Percentiles rank a stretch among this genome's conserved stretches.
These are phyloP conservation scores for Immersiporthe knoxdaviesiana DNA, from an alignment of 2,329 filamentous ascomycete species.

Conservation along the genomic window DNA sequence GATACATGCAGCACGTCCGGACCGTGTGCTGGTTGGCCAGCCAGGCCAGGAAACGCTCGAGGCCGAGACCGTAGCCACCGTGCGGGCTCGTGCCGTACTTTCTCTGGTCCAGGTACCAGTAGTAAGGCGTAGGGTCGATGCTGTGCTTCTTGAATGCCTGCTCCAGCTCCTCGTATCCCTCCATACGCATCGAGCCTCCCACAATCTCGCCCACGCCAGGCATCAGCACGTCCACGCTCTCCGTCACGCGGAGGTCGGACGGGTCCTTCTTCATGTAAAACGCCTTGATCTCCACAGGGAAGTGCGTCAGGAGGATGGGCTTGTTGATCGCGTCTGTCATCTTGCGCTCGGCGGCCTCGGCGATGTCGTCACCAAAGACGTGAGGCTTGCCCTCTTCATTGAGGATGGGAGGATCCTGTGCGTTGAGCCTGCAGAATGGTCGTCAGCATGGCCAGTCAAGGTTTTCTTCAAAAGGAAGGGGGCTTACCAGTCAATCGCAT, in stretches of 20 bases:
- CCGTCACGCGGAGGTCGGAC: constrained; percentile 80
- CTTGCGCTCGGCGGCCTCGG: constrained; percentile 90
- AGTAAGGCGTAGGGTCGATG: constrained; percentile 84
- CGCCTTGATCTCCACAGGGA: constrained; percentile 95
- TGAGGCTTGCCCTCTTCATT: constrained; percentile 94
- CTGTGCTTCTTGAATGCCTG: constrained; percentile 84
- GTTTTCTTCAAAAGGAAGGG: too few relatives aligned
- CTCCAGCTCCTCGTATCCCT: constrained; percentile 87
- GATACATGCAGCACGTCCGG: constrained; percentile 72
- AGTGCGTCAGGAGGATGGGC: constrained; percentile 95
- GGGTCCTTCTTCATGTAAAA: constrained; percentile 98
- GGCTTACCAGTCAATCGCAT: constrained; percentile 30
- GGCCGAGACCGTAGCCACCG: constrained; percentile 88
- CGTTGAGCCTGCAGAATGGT: constrained; percentile 76
- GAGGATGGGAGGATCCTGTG: constrained; percentile 76
- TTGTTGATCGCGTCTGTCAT: constrained; percentile 98
- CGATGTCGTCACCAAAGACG: constrained; percentile 94
- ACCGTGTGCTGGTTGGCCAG: constrained; percentile 67
- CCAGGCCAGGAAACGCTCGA: constrained; percentile 77
- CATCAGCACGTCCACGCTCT: constrained; percentile 86
- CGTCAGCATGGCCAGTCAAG: constrained; percentile 3
- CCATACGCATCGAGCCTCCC: constrained; percentile 95
- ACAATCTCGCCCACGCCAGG: constrained; percentile 97
- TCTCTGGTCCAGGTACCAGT: constrained; percentile 98
- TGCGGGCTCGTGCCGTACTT: constrained; percentile 95